phyloP scores from a whole-genome alignment of 2,329 filamentous ascomycete genomes.

The Aplosporella prunicola region DNA sequence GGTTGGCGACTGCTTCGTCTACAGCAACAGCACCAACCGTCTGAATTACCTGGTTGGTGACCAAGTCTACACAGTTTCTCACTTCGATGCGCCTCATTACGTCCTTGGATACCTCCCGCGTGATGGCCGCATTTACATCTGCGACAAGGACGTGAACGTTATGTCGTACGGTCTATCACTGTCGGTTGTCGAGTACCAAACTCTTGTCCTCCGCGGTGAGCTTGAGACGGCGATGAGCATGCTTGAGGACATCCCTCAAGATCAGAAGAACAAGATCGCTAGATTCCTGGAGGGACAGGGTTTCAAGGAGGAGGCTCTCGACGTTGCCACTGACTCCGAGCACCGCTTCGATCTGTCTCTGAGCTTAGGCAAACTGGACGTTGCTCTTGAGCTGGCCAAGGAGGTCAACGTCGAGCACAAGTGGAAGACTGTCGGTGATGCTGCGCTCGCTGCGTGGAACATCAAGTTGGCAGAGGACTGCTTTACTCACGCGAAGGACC shows the following conservation, averaged over 20 bases:
- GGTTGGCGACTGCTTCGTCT: conserved; percentile 98
- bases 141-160: conserved; percentile 89
- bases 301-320: conserved; percentile 88
- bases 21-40: conserved; percentile 93
- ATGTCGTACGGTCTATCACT: conserved; percentile 87
- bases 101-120: conserved; percentile 89
- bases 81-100: conserved; percentile 94
- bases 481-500: conserved; percentile 81
- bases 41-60: conserved; percentile 97
- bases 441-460: conserved; percentile 79
- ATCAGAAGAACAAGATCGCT: conserved; percentile 96
- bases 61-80: conserved; percentile 93
- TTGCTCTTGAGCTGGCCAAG: conserved; percentile 74
- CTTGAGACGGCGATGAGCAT: conserved; percentile 85
- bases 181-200: conserved; percentile 93
- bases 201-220: conserved; percentile 83
- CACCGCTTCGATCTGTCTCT: conserved; percentile 94
- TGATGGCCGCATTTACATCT: conserved; percentile 89
- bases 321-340: conserved; percentile 88
- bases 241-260: conserved; percentile 72
- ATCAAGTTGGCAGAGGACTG: conserved; percentile 83
- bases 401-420: conserved; percentile 87
- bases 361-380: conserved; percentile 69
- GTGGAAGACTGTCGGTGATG: conserved; percentile 96
- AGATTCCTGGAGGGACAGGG: conserved; percentile 95